Evolutionary conservation across 2,329 filamentous ascomycete species (phyloP), one percentile per base, ranked within the genome.

Genomic region (Phialocephala sp.): DNA sequence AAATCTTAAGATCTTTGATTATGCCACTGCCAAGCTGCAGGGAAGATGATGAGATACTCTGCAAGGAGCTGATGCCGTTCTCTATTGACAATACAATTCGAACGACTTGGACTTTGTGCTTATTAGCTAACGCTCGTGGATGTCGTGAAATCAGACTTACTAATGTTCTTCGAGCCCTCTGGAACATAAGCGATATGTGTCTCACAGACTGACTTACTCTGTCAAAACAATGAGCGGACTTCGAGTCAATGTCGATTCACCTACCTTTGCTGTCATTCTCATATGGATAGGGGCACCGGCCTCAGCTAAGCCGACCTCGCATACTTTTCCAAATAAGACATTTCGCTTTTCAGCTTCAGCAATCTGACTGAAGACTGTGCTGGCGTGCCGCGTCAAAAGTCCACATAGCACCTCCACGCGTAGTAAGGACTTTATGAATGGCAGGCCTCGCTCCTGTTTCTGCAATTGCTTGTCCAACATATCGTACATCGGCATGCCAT

Each of bases 301-400:
- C 36, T 73, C 63, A 22, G 65, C 15, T 14, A 57, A 20, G 9
- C 70, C 70, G 27, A 77, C 50, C 27, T 67, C 56, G 43, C 69
- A 63, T 3, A 84, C 79, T 37, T 83, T 82, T 3, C 89, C 89
- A 71, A 92, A 89, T 5, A 89, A 80, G 12, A 93, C 89, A 63
- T 87, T 89, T 62, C 89, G 81, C 72, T 87, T 83, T 78, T 93
- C 85, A 8, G 89, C 86, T 77, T 90, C 86, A 68, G 92, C 88
- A 75, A 93, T 88, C 65, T 88, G 82, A 62, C 85, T 78, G 72
- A 93, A 91, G 1, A 92, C 83, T 8, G 77, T 78, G n/a, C 82
- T 82, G 11, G 88, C 86, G 72, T 88, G 87, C 2, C 77, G 76
- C 0, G 82, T 81, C 18, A 92, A 78, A 63, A 87, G 84, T 12